phyloP scores from a whole-genome alignment of 345 rosid genomes.

The Hibiscus mutabilis region DNA sequence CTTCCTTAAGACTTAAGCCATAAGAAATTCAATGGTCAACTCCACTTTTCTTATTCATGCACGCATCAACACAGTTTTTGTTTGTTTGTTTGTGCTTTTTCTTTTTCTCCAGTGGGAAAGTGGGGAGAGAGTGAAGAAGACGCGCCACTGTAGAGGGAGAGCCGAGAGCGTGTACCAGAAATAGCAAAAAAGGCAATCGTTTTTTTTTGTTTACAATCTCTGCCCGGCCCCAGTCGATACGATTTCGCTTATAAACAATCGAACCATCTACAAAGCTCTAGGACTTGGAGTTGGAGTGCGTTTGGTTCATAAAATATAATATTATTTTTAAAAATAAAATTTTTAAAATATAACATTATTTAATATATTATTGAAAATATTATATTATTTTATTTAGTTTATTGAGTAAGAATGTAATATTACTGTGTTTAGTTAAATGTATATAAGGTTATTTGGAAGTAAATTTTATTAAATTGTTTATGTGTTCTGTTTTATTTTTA shows the following conservation, averaged over 20 bases:
- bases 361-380: no score
- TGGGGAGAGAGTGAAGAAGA: neutral
- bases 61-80: neutral
- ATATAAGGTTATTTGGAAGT: no score
- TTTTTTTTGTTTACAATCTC: neutral
- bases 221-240: neutral
- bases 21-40: neutral
- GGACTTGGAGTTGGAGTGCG: no score
- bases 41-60: neutral
- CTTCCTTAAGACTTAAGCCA: neutral
- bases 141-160: neutral
- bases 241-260: neutral
- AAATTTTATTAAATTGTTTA: no score
- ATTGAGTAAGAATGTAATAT: no score
- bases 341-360: no score
- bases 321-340: no score
- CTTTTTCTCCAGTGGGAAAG: neutral
- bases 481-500: no score
- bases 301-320: no score
- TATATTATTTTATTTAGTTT: no score
- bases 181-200: neutral
- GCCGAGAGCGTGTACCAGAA: neutral
- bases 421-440: no score
- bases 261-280: neutral
- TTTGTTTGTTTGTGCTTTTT: neutral